Conservation (phyloP, 176 grass and related monocot genomes). For the Aegilops sharonensis region DNA sequence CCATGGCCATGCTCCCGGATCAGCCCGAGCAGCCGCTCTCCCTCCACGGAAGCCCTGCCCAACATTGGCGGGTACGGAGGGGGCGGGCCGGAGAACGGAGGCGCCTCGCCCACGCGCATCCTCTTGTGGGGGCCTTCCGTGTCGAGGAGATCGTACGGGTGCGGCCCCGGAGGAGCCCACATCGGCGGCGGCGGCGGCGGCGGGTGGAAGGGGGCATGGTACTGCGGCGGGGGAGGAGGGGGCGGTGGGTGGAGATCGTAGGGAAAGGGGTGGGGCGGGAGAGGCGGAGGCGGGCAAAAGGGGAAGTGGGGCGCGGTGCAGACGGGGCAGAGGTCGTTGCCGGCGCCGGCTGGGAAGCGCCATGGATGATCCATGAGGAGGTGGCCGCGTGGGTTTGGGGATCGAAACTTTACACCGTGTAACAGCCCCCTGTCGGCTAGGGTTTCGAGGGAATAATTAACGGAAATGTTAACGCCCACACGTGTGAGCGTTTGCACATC, state of each 20-base stretch:
- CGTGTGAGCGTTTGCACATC: too few relatives aligned
- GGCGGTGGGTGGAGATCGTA: conserved; percentile 50
- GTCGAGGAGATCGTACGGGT: conserved; percentile 23
- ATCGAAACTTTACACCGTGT: background rate
- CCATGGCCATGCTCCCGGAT: conserved; percentile 83
- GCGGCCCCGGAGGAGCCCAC: conserved; percentile 29
- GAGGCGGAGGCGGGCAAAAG: conserved; percentile 64
- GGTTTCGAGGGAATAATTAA: background rate
- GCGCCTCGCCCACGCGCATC: conserved; percentile 69
- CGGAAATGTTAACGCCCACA: too few relatives aligned
- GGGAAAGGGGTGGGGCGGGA: conserved; percentile 58
- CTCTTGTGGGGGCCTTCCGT: conserved; percentile 55
- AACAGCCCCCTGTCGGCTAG: background rate
- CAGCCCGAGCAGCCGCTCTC: conserved; percentile 62
- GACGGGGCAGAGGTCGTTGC: conserved; percentile 60
- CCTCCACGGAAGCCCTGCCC: conserved; percentile 37
- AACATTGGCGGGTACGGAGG: conserved; percentile 15
- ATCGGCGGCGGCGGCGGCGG: conserved; percentile 37
- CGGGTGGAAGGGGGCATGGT: conserved; percentile 27
- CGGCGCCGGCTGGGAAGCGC: conserved; percentile 45
- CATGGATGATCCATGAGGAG: conserved; percentile 65
- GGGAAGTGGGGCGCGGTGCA: conserved; percentile 76
- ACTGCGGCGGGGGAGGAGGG: conserved; percentile 20
- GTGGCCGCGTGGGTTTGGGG: background rate
- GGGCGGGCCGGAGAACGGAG: conserved; percentile 20